These are phyloP conservation scores for Ziziphus jujuba DNA, from an alignment of 306 rosid species.

Conservation along the genomic window DNA sequence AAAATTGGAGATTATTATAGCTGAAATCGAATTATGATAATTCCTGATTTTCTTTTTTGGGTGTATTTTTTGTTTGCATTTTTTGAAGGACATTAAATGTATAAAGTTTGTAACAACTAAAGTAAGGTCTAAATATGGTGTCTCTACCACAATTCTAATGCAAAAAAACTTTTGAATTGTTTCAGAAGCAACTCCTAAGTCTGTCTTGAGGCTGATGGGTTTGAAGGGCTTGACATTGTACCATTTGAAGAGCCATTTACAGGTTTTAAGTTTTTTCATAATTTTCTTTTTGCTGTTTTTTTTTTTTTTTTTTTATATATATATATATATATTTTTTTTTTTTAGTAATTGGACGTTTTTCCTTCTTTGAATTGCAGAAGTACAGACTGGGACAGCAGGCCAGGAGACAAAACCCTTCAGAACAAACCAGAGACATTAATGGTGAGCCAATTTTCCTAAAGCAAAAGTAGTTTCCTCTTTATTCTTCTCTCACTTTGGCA, in stretches of 20 bases:
- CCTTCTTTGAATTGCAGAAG: constrained; percentile 50
- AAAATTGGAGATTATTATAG: no score
- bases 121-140: neutral
- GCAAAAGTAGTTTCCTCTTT: neutral
- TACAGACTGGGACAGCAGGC: constrained; percentile 85
- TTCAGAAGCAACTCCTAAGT: constrained; percentile 94
- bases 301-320: neutral
- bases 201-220: constrained; percentile 89
- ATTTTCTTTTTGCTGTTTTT: neutral
- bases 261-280: constrained; percentile 44
- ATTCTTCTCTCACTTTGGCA: neutral
- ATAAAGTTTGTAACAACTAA: no score
- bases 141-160: neutral
- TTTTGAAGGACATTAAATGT: no score
- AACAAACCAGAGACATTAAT: constrained; percentile 49
- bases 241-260: constrained; percentile 98
- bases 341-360: neutral
- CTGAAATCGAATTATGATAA: no score
- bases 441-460: constrained; percentile 36
- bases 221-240: constrained; percentile 90
- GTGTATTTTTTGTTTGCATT: neutral
- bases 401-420: constrained; percentile 46
- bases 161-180: constrained; percentile 11
- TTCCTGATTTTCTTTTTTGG: neutral
- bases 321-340: neutral